Evolutionary conservation across 2,329 filamentous ascomycete genomes (phyloP).

Genomic region (Colletotrichum orchidophilum): DNA sequence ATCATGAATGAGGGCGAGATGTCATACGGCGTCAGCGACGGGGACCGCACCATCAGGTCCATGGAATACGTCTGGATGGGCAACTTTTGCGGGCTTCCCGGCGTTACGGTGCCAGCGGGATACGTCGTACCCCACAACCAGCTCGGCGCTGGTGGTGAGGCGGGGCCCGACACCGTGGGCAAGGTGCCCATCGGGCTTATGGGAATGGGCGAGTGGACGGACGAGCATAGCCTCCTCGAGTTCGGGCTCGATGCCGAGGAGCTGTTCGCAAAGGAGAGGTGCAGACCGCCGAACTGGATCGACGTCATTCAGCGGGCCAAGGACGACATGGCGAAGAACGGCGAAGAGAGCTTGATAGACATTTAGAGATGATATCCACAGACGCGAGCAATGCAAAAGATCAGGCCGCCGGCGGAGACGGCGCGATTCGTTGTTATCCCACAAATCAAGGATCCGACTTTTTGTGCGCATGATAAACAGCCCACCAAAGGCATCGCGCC

Average conservation of each 20-base stretch:
- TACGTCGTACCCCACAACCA: slow-evolving; percentile 50
- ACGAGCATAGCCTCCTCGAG: slow-evolving; percentile 57
- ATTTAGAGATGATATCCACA: slow-evolving; percentile 19
- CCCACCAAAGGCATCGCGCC: not conserved
- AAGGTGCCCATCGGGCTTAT: slow-evolving; percentile 63
- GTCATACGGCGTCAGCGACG: slow-evolving; percentile 54
- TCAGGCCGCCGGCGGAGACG: not conserved
- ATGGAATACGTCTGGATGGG: slow-evolving; percentile 63
- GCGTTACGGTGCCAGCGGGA: slow-evolving; percentile 56
- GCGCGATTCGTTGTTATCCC: no score
- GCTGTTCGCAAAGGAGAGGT: slow-evolving; percentile 45
- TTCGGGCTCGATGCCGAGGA: slow-evolving; percentile 59
- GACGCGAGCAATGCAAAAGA: not conserved
- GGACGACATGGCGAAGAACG: slow-evolving; percentile 33
- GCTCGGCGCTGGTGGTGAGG: slow-evolving; percentile 42
- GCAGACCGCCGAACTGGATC: slow-evolving; percentile 52
- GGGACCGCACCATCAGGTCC: slow-evolving; percentile 54
- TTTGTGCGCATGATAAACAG: not conserved
- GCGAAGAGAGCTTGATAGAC: slow-evolving; percentile 29
- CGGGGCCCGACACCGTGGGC: slow-evolving; percentile 44
- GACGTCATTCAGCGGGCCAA: slow-evolving; percentile 53
- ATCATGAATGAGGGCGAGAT: slow-evolving; percentile 50
- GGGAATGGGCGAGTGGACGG: slow-evolving; percentile 65
- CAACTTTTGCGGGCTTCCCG: slow-evolving; percentile 59
- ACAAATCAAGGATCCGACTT: not conserved